Percentiles rank a stretch among this genome's conserved stretches.
phyloP scores from a whole-genome alignment of 129 eudicot genomes.

The Calendula officinalis region DNA sequence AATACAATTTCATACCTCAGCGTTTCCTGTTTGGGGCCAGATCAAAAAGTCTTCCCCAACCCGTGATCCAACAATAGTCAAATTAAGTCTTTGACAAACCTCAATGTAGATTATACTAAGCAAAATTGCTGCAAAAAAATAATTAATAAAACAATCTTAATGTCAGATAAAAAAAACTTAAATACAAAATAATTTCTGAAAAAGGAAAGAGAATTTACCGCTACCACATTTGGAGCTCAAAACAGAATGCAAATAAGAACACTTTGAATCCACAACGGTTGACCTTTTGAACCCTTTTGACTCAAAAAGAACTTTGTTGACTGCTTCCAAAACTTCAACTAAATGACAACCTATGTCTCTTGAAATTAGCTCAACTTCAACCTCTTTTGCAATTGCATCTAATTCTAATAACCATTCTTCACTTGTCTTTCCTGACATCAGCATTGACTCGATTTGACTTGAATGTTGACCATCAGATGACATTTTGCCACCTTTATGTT shows the following conservation, averaged over 20 bases:
- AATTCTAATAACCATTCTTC: constrained; percentile 75
- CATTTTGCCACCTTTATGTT: constrained; percentile 41
- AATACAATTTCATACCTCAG: constrained; percentile 45
- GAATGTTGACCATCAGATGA: constrained; percentile 34
- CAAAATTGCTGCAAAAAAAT: constrained; percentile 64
- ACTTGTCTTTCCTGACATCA: constrained; percentile 57
- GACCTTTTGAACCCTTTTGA: constrained; percentile 71
- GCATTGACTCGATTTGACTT: constrained; percentile 46
- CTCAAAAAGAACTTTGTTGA: constrained; percentile 74
- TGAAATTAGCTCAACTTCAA: constrained; percentile 68
- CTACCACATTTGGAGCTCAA: constrained; percentile 71
- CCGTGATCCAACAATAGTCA: constrained; percentile 86
- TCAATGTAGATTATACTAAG: constrained; percentile 87
- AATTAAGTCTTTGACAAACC: constrained; percentile 84
- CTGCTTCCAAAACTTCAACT: constrained; percentile 83
- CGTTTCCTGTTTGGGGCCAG: constrained; percentile 85
- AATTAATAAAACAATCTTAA: neutral
- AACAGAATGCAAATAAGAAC: constrained; percentile 81
- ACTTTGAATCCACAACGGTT: constrained; percentile 68
- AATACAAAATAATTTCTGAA: neutral
- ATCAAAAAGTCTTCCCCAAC: constrained; percentile 90
- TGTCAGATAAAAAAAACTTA: constrained; percentile 17
- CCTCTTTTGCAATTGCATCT: constrained; percentile 81
- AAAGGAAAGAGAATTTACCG: constrained; percentile 43
- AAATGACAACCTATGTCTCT: constrained; percentile 89